Conservation (phyloP, 2,329 filamentous ascomycete genomes). For the Lasiodiplodia theobromae region DNA sequence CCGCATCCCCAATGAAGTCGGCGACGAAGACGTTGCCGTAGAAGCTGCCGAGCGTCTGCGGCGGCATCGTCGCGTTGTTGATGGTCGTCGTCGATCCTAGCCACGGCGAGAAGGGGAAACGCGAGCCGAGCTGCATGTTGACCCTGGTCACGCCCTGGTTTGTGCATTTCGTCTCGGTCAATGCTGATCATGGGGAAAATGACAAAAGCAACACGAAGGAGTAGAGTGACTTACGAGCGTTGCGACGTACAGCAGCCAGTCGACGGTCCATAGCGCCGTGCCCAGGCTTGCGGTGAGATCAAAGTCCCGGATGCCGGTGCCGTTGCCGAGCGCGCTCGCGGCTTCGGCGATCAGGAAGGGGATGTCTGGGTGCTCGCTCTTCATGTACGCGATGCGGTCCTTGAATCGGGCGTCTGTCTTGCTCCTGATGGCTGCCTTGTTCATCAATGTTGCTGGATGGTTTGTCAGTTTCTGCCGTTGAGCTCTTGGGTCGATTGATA, state of each 20-base stretch:
- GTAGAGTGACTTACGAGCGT: conserved; percentile 1
- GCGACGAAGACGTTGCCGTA: conserved; percentile 25
- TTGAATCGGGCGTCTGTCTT: conserved; percentile 10
- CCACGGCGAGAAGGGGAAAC: conserved; percentile 21
- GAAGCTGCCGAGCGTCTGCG: conserved; percentile 26
- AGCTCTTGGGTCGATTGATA: background rate
- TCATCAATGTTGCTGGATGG: conserved; percentile 22
- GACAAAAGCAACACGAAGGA: too few relatives aligned
- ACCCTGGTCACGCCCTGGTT: conserved; percentile 15
- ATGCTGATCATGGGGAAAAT: background rate
- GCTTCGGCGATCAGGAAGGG: conserved; percentile 23
- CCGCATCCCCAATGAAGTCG: conserved; percentile 6
- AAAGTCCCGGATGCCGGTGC: conserved; percentile 19
- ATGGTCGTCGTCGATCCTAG: background rate
- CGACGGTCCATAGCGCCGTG: conserved; percentile 23
- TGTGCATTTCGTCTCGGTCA: background rate
- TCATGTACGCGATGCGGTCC: conserved; percentile 24
- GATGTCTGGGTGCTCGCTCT: conserved; percentile 1
- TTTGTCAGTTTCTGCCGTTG: background rate
- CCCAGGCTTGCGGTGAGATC: conserved; percentile 24
- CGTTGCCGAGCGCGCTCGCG: conserved; percentile 6
- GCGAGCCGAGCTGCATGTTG: conserved; percentile 25
- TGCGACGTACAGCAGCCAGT: conserved; percentile 19
- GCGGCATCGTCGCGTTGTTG: background rate
- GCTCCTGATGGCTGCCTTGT: background rate